These are phyloP conservation scores for Globisporangium okanoganense DNA, from an alignment of 352 stramenopile genomes.

Conservation along the genomic window DNA sequence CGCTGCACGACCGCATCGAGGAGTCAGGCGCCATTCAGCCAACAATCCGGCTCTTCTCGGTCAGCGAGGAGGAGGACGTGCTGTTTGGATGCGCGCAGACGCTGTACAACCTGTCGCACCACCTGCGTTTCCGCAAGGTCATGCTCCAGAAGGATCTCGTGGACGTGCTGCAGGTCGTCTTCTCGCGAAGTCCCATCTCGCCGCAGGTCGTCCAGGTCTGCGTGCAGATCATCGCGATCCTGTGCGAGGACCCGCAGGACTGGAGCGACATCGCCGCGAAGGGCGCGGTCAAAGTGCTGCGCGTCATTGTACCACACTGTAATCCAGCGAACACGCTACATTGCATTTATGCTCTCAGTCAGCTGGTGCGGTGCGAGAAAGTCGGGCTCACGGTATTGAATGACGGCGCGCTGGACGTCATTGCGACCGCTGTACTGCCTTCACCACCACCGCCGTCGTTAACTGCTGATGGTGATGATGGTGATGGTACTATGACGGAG, in stretches of 20 bases:
- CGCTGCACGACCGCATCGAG: constrained; percentile 69
- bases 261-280: constrained; percentile 43
- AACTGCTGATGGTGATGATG: neutral
- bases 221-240: constrained; percentile 57
- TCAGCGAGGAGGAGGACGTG: constrained; percentile 42
- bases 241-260: constrained; percentile 59
- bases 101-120: constrained; percentile 68
- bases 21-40: constrained; percentile 47
- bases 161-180: constrained; percentile 36
- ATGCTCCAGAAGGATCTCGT: constrained; percentile 61
- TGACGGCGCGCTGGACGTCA: constrained; percentile 59
- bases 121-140: constrained; percentile 47
- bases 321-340: constrained; percentile 29
- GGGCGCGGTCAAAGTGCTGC: constrained; percentile 57
- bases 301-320: constrained; percentile 33
- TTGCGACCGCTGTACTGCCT: constrained; percentile 32
- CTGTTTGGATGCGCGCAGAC: constrained; percentile 59
- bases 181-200: constrained; percentile 26
- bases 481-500: neutral
- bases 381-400: constrained; percentile 33
- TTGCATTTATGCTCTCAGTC: constrained; percentile 60
- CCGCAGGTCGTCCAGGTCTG: constrained; percentile 48
- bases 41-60: constrained; percentile 47
- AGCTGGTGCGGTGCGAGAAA: constrained; percentile 57
- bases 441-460: neutral